phyloP scores from a whole-genome alignment of 768 basidiomycete species.

The Trametes meyenii region DNA sequence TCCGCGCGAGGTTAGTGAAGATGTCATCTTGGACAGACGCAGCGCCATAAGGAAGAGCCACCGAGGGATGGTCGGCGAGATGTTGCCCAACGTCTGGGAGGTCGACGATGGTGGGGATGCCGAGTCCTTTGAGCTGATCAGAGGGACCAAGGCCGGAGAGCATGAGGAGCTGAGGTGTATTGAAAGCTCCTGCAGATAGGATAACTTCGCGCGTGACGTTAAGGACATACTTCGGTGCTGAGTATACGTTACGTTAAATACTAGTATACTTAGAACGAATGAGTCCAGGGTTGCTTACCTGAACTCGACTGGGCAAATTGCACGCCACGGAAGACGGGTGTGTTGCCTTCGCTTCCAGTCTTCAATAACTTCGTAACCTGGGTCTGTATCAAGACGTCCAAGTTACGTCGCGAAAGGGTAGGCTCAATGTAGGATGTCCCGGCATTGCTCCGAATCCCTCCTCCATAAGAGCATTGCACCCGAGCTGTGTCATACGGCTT shows the following conservation, averaged over 20 bases:
- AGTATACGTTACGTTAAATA: neutral
- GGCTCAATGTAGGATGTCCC: slow-evolving; percentile 12
- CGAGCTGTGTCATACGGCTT: neutral
- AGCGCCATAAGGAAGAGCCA: slow-evolving; percentile 23
- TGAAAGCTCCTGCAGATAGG: slow-evolving; percentile 26
- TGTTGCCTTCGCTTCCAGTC: neutral
- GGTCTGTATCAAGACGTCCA: slow-evolving; percentile 17
- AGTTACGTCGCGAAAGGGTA: neutral
- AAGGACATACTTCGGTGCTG: slow-evolving; percentile 8
- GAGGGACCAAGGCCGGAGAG: slow-evolving; percentile 35
- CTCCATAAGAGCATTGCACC: neutral
- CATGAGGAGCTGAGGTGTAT: slow-evolving; percentile 30
- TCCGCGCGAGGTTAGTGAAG: slow-evolving; percentile 16
- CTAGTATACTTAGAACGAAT: neutral
- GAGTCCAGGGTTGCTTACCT: neutral
- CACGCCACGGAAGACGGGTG: slow-evolving; percentile 3
- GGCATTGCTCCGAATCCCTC: neutral
- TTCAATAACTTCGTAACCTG: slow-evolving; percentile 9
- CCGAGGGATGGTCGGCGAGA: slow-evolving; percentile 32
- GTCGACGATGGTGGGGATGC: slow-evolving; percentile 27
- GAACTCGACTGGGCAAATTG: slow-evolving; percentile 11
- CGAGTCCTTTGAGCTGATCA: slow-evolving; percentile 22
- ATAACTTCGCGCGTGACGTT: slow-evolving; percentile 30
- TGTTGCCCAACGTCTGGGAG: slow-evolving; percentile 35
- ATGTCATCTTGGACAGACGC: slow-evolving; percentile 12